Conservation (phyloP, 257 asterid genomes). For the Anisodus tanguticus region DNA sequence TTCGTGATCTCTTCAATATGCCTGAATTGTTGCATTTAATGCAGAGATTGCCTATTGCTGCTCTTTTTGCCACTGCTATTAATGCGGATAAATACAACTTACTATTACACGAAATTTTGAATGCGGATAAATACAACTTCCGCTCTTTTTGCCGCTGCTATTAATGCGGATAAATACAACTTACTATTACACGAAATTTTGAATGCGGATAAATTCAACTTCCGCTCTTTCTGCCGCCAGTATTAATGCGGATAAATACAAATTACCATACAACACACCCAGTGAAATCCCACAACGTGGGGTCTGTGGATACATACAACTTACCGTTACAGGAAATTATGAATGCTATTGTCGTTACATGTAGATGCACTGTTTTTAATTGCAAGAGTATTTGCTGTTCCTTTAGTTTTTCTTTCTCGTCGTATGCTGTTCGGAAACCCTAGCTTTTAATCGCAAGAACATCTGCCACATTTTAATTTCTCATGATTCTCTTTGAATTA, state of each 20-base stretch:
- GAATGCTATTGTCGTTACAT: conserved; percentile 1
- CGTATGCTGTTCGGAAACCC: not conserved
- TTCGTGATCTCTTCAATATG: conserved; percentile 17
- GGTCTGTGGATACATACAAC: too few species aligned
- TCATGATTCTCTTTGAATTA: not conserved
- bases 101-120: not conserved
- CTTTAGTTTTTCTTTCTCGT: not conserved
- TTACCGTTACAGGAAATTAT: not conserved
- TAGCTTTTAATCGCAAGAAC: not conserved
- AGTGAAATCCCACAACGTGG: too few species aligned
- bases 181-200: not conserved
- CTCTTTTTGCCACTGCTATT: not conserved
- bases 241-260: not conserved
- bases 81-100: not conserved
- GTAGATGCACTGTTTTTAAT: not conserved
- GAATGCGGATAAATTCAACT: not conserved
- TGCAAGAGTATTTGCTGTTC: conserved; percentile 1
- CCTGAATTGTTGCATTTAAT: not conserved
- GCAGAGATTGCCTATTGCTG: not conserved
- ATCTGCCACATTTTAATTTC: not conserved
- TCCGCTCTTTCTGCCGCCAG: not conserved
- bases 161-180: not conserved
- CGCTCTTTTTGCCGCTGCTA: not conserved
- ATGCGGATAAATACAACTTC: not conserved
- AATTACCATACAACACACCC: not conserved